Percentiles rank a stretch among this genome's conserved stretches.
phyloP scores from a whole-genome alignment of 495 filamentous ascomycete genomes.

The Neurospora africana region DNA sequence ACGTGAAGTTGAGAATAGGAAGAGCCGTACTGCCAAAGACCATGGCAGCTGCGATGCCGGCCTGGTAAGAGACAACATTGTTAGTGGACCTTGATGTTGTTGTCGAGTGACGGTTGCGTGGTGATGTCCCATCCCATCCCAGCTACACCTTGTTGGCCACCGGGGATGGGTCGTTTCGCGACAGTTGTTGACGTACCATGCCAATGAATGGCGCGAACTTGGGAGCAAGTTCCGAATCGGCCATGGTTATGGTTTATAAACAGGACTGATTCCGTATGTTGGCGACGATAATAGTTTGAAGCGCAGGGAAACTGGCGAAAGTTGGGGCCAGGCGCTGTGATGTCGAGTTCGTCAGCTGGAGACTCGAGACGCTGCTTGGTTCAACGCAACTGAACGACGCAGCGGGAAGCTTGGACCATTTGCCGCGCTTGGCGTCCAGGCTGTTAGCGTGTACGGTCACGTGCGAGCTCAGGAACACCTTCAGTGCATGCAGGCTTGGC shows the following conservation, averaged over 20 bases:
- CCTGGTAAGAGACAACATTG: constrained; percentile 37
- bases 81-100: constrained; percentile 23
- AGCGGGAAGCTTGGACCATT: not conserved
- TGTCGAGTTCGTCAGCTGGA: not conserved
- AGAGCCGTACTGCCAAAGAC: constrained; percentile 75
- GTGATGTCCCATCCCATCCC: constrained; percentile 8
- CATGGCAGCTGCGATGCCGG: constrained; percentile 85
- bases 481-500: not conserved
- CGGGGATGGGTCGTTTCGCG: constrained; percentile 1
- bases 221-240: constrained; percentile 60
- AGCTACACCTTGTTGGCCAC: not conserved
- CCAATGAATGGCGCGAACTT: constrained; percentile 96
- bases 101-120: constrained; percentile 18
- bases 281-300: not conserved
- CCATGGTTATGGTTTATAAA: constrained; percentile 4
- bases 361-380: not conserved
- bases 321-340: not conserved
- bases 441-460: not conserved
- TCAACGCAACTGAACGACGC: not conserved
- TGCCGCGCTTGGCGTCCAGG: not conserved
- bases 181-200: constrained; percentile 54
- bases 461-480: not conserved
- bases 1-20: constrained; percentile 6
- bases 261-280: not conserved
- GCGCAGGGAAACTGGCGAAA: not conserved